phyloP scores from a whole-genome alignment of 2,329 filamentous ascomycete genomes.

The Fonsecaea monophora region DNA sequence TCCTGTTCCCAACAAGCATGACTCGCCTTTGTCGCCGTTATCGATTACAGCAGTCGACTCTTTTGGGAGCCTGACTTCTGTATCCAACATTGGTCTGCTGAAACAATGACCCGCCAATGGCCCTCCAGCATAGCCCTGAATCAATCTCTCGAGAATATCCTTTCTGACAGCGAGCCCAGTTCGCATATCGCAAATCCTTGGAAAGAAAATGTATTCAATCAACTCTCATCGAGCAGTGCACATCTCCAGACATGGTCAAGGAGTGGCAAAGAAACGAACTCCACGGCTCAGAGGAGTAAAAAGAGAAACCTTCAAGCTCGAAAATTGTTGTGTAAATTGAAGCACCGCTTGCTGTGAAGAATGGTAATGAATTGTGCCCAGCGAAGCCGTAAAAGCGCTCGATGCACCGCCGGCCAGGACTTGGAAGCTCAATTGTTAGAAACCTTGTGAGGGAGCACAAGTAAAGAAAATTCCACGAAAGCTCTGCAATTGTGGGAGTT shows the following conservation, averaged over 20 bases:
- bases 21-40: not conserved
- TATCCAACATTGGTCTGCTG: constrained; percentile 16
- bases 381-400: not conserved
- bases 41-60: not conserved
- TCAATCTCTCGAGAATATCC: constrained; percentile 3
- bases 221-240: not conserved
- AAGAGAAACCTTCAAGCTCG: constrained; percentile 5
- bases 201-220: not conserved
- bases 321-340: constrained; percentile 7
- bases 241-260: not conserved
- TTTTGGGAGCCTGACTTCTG: not conserved
- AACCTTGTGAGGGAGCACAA: not conserved
- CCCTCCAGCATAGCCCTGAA: constrained; percentile 4
- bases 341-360: constrained; percentile 21
- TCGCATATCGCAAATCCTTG: not conserved
- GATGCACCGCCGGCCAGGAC: not conserved
- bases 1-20: constrained; percentile 6
- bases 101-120: not conserved
- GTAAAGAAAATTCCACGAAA: constrained; percentile 2
- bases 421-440: constrained; percentile 1
- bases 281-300: not conserved
- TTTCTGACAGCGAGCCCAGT: not conserved
- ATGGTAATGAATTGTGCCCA: constrained; percentile 1
- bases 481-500: constrained; percentile 9
- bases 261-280: constrained; percentile 2